phyloP scores from a whole-genome alignment of 164 flowering plant species.

The Malania oleifera region DNA sequence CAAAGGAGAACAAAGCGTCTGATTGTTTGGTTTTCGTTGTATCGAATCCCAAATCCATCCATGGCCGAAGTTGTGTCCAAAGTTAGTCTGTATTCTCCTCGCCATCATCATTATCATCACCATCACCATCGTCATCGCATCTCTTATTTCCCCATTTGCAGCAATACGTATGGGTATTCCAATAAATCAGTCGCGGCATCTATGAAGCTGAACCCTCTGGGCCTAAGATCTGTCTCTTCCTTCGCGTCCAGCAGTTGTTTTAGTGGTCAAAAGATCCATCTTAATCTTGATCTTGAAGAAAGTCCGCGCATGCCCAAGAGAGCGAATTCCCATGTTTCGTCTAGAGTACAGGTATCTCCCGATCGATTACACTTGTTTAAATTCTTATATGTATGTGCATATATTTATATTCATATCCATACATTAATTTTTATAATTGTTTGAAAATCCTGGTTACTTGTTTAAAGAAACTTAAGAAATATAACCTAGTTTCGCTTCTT shows the following conservation, averaged over 20 bases:
- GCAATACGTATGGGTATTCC: background rate
- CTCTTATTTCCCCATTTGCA: constrained; percentile 10
- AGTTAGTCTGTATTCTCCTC: constrained; percentile 15
- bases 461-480: too few relatives aligned
- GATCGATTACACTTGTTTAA: background rate
- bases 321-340: constrained; percentile 7
- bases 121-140: background rate
- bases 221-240: constrained; percentile 10
- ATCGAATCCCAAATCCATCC: too few relatives aligned
- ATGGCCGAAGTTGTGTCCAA: constrained; percentile 34
- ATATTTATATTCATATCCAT: background rate
- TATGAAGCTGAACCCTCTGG: constrained; percentile 15
- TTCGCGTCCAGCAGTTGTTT: constrained; percentile 21
- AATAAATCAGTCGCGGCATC: constrained; percentile 3
- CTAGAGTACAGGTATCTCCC: constrained; percentile 25
- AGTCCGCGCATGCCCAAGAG: constrained; percentile 7
- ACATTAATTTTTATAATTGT: too few relatives aligned
- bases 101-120: constrained; percentile 9
- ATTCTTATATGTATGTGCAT: background rate
- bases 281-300: constrained; percentile 12
- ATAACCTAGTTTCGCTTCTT: too few relatives aligned
- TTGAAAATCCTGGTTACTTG: too few relatives aligned
- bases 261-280: constrained; percentile 22
- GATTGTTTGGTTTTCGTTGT: too few relatives aligned
- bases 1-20: too few relatives aligned